A percentile compares a stretch with the other conserved stretches of the same genome.
phyloP scores from a whole-genome alignment of 2,329 filamentous ascomycete genomes.

The Xylariaceae sp. region DNA sequence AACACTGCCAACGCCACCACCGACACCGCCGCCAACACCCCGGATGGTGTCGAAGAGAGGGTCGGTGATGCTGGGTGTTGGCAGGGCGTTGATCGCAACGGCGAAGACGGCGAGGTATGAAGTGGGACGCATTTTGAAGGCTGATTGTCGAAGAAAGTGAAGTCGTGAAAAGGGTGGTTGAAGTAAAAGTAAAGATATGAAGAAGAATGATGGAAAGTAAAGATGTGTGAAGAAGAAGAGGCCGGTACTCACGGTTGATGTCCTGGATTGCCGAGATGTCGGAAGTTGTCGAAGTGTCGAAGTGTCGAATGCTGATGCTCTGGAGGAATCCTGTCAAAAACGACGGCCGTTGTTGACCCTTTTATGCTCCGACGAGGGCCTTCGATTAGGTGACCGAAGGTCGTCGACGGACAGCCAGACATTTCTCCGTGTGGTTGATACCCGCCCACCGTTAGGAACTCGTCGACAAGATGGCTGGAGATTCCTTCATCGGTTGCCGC shows the following conservation, averaged over 20 bases:
- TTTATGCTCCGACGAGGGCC: constrained; percentile 6
- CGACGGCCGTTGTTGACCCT: background rate
- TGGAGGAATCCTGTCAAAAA: background rate
- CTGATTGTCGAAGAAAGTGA: background rate
- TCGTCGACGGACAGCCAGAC: background rate
- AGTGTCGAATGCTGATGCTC: background rate
- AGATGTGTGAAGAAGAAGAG: no score
- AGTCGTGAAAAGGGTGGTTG: background rate
- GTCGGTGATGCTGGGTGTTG: constrained; percentile 11
- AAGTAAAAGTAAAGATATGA: no score
- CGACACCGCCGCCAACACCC: constrained; percentile 13
- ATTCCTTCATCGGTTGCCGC: constrained; percentile 20
- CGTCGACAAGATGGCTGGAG: constrained; percentile 19
- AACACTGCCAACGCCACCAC: background rate
- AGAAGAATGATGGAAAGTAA: no score
- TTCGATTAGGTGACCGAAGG: background rate
- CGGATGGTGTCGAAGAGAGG: constrained; percentile 9
- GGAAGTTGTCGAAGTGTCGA: background rate
- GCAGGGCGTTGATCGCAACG: constrained; percentile 16
- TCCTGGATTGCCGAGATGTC: background rate
- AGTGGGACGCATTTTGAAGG: constrained; percentile 22
- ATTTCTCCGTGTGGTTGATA: background rate
- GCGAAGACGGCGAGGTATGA: constrained; percentile 16
- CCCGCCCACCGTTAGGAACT: constrained; percentile 5
- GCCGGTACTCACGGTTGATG: no score